Evolutionary conservation across 108 stramenopile species (phyloP).

Genomic region (Craspedostauros australis): DNA sequence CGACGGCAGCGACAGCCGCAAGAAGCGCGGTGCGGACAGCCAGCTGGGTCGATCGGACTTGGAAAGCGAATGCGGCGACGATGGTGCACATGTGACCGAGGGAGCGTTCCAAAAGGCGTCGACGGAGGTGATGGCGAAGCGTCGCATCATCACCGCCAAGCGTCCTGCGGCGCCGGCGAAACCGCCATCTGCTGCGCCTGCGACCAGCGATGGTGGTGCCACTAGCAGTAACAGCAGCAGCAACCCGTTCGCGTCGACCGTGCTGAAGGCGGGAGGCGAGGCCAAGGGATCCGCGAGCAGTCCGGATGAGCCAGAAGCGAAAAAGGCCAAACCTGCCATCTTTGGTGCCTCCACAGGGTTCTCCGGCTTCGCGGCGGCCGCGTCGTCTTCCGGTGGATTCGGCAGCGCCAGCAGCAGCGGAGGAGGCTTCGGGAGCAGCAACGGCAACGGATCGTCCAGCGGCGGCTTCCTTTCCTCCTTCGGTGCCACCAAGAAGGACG

Average conservation of each 20-base stretch:
- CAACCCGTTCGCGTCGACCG: conserved; percentile 9
- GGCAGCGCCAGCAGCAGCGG: background rate
- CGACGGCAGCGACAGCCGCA: too few species aligned
- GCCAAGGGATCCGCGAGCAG: conserved; percentile 1
- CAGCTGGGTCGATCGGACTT: background rate
- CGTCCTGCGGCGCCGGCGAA: conserved; percentile 13
- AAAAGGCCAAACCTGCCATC: conserved; percentile 3
- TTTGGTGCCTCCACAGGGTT: background rate
- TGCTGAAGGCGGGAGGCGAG: background rate
- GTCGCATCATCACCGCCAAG: conserved; percentile 34
- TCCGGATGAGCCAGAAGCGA: background rate
- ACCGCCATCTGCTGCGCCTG: background rate
- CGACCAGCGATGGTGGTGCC: background rate
- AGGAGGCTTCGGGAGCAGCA: background rate
- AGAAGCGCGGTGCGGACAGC: background rate
- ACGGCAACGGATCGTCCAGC: background rate
- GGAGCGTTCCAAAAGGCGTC: conserved; percentile 24
- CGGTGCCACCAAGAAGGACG: background rate
- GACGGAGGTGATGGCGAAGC: conserved; percentile 20
- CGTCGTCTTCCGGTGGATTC: background rate
- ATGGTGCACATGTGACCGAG: background rate
- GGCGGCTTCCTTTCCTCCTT: background rate
- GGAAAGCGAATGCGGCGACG: background rate
- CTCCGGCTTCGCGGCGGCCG: background rate
- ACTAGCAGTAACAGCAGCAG: background rate